Conservation (phyloP, 441 rosid species). For the Croton setiger region DNA sequence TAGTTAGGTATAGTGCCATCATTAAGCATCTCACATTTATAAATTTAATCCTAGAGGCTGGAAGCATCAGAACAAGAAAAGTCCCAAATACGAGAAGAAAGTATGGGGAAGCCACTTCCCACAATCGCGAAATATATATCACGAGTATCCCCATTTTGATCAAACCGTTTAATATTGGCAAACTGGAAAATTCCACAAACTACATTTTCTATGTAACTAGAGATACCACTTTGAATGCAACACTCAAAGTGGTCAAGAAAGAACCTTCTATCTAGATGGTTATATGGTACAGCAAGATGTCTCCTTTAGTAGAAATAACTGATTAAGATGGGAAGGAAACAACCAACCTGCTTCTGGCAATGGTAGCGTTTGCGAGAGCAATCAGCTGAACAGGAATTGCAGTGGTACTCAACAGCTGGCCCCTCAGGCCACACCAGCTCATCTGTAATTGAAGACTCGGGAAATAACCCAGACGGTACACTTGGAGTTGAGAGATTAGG, state of each 20-base stretch:
- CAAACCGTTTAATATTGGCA: not conserved
- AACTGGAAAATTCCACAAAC: not conserved
- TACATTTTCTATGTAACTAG: not conserved
- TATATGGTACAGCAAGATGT: not conserved
- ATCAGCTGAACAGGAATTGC: slow-evolving; percentile 97
- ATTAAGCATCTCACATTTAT: not conserved
- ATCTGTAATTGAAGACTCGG: slow-evolving; percentile 69
- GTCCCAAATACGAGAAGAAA: not conserved
- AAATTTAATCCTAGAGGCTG: not conserved
- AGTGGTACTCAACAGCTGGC: slow-evolving; percentile 90
- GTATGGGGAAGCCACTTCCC: not conserved
- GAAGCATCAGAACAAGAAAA: not conserved
- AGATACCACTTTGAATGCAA: not conserved
- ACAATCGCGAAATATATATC: not conserved
- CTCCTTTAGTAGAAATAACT: not conserved
- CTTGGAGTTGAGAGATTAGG: slow-evolving; percentile 49
- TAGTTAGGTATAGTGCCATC: not conserved
- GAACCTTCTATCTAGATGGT: not conserved
- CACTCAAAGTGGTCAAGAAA: slow-evolving; percentile 1
- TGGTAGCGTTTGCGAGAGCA: slow-evolving; percentile 98
- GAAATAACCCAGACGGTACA: slow-evolving; percentile 55
- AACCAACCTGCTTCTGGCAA: slow-evolving; percentile 90
- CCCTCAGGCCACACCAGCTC: slow-evolving; percentile 75
- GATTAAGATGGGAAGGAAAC: slow-evolving; percentile 14
- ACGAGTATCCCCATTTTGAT: not conserved